Evolutionary conservation across 2,329 filamentous ascomycete species (phyloP), one percentile per base, ranked within the genome.

Genomic region (Nothophoma quercina): DNA sequence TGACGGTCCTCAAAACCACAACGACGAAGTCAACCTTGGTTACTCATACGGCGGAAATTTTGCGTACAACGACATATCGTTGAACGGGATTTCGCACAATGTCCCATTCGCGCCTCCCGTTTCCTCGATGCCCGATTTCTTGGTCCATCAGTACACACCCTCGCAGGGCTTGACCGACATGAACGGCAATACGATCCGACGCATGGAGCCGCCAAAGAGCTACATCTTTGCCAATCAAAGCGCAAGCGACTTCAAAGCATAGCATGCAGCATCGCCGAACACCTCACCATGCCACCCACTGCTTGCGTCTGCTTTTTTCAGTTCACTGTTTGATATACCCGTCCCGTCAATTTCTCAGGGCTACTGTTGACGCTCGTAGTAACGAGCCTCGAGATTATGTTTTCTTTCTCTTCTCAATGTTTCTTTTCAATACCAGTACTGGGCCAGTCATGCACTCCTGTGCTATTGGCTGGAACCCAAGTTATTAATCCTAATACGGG

Each of bases 161-260:
- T 78, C 79, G 16, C 70, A 75, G 13, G 72, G 72, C n/a, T 56
- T 71, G 4, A 42, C 38, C 22, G 77, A 65, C 38, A 44, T 74
- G 35, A 60, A 69, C 38, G 63, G 60, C 39, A 61, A 61, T 10
- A 39, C 68, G 10, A 51, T 67, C 28, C 68, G 67, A n/a, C 64
- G 64, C 25, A 58, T 64, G 19, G 63, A 67, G n/a, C 63, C 71
- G 55, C 60, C 74, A 2, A 80, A 79, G 65, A 78, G 71, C 51
- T 81, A 78, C 58, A 77, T 77, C 13, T 81, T 81, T 49, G 75
- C 77, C 36, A 80, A 80, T 40, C 75, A 78, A 50, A 75, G 75
- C 8, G 77, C 78, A 1, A 69, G 73, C 53, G 75, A 79, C 58
- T 80, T 79, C 59, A 58, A 46, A 30, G 49, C 51, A 5, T 55